Evolutionary conservation across 768 basidiomycete species (phyloP).

Genomic region (Russula sp.): DNA sequence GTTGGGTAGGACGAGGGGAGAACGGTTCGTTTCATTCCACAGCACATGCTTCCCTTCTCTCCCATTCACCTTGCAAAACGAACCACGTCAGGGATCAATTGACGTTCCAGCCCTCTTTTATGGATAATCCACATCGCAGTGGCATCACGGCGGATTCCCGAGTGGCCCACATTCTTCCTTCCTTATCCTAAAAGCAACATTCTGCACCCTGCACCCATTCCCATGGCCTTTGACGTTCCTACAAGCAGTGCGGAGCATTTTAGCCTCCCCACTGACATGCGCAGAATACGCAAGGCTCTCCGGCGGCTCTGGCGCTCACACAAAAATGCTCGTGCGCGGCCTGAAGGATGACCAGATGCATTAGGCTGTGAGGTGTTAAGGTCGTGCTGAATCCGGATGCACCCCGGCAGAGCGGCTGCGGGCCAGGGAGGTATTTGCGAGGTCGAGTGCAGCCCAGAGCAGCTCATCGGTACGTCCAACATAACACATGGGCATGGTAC

Average conservation of each 20-base stretch:
- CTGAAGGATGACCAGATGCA: constrained; percentile 54
- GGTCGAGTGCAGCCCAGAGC: constrained; percentile 53
- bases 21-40: constrained; percentile 45
- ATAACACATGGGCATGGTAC: constrained; percentile 76
- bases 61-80: background rate
- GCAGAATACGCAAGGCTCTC: constrained; percentile 63
- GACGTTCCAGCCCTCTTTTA: constrained; percentile 50
- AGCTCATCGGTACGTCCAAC: constrained; percentile 74
- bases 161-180: constrained; percentile 34
- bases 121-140: constrained; percentile 62
- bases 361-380: constrained; percentile 57
- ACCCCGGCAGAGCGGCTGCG: constrained; percentile 42
- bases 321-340: constrained; percentile 56
- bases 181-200: constrained; percentile 47
- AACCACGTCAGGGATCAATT: background rate
- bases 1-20: constrained; percentile 68
- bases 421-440: constrained; percentile 52
- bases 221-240: constrained; percentile 35
- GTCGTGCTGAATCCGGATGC: constrained; percentile 45
- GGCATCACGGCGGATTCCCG: constrained; percentile 52
- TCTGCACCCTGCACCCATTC: constrained; percentile 47
- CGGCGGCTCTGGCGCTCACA: constrained; percentile 52
- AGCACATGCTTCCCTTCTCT: background rate
- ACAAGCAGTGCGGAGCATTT: constrained; percentile 70
- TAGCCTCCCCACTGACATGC: constrained; percentile 65